A percentile compares a stretch with the other conserved stretches of the same genome.
Conservation (phyloP, 805 yeast genomes). For the Candida montana region DNA sequence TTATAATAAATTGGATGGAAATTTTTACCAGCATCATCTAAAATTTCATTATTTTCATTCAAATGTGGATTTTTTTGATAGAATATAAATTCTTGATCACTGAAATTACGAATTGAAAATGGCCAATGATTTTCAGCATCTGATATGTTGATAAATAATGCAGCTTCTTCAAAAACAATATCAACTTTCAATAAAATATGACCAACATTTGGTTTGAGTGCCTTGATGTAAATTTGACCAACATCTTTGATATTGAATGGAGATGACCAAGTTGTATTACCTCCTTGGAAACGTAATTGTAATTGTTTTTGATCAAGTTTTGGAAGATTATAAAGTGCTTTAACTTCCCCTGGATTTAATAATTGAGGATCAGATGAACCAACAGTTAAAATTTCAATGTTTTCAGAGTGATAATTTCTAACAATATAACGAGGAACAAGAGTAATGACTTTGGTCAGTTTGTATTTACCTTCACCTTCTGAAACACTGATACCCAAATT, state of each 20-base stretch:
- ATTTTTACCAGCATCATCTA: conserved; percentile 41
- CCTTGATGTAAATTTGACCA: conserved; percentile 74
- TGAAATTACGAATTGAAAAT: conserved; percentile 82
- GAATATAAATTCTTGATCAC: conserved; percentile 78
- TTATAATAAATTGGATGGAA: conserved; percentile 77
- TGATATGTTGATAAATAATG: conserved; percentile 69
- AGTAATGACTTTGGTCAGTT: conserved; percentile 69
- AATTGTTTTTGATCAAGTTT: conserved; percentile 54
- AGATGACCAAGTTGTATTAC: conserved; percentile 71
- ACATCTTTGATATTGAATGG: conserved; percentile 81
- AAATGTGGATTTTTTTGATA: conserved; percentile 78
- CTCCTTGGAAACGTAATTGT: conserved; percentile 50
- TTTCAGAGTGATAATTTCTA: conserved; percentile 52
- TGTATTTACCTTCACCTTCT: conserved; percentile 85
- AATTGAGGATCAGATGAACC: conserved; percentile 51
- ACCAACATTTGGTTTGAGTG: conserved; percentile 56
- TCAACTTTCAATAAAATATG: conserved; percentile 70
- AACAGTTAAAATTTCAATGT: conserved; percentile 58
- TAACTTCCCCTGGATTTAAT: conserved; percentile 41
- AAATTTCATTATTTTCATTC: conserved; percentile 59
- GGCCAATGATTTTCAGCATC: conserved; percentile 87
- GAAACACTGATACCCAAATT: conserved; percentile 68
- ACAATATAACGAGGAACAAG: conserved; percentile 80
- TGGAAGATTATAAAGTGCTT: conserved; percentile 63
- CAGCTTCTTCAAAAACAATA: conserved; percentile 71